Evolutionary conservation across 2,329 filamentous ascomycete genomes (phyloP), one percentile per base, ranked within the genome.

Genomic region (Colletotrichum trifolii): DNA sequence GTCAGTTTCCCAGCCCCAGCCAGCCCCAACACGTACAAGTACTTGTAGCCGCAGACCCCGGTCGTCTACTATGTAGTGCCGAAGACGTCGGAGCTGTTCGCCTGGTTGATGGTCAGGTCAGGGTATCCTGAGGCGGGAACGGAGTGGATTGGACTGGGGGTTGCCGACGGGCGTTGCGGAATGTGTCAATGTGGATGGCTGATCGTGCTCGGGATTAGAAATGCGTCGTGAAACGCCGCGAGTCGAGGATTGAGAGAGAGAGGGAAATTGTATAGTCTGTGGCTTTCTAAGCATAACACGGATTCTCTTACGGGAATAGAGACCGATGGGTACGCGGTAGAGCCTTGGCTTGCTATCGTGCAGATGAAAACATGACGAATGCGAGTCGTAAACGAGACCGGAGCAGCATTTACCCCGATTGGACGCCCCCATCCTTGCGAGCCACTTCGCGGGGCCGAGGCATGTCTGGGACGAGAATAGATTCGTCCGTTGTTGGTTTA

Each of bases 111-210:
- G 25, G 25, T 8, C 36, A 43, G 35, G 55, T 11, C 36, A 43
- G 35, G 55, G 42, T 38, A 52, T 48, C 56, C 48, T 53, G 47
- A 52, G 13, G 40, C 48, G 48, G 56, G 55, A 50, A 58, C 46
- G 46, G 55, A 45, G 45, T n/a, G 9, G 43, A 25, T 33, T 52
- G 38, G 56, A 48, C 39, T 34, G 47, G 56, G 56, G 53, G 34
- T 25, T 25, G 25, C 4, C 25, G 25, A 25, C 25, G 25, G 25
- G 25, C 25, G 25, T 25, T 25, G 25, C 4, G 25, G 4, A 25
- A 25, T 25, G 3, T 25, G 25, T 4, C 4, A 25, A 25, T 25
- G 25, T 25, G 25, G 25, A 25, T 25, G 25, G 25, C 25, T 25
- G 25, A 25, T 25, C 25, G 25, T 25, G 25, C 25, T 58, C 55